Evolutionary conservation across 805 yeast species (phyloP).

Genomic region (Myxozyma neglecta): DNA sequence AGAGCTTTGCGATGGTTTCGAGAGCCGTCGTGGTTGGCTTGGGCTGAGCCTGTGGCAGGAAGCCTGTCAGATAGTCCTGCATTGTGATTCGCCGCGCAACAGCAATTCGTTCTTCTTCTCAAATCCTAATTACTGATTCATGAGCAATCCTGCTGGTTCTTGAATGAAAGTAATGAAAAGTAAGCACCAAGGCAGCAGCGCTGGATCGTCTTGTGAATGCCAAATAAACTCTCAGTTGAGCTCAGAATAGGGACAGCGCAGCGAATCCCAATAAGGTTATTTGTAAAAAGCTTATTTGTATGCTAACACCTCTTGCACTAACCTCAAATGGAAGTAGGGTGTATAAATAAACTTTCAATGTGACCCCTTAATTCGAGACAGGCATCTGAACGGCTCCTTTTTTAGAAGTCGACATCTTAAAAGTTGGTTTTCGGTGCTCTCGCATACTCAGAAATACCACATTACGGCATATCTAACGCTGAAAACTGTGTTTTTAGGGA

Average conservation of each 20-base stretch:
- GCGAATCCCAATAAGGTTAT: neutral
- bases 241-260: neutral
- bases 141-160: neutral
- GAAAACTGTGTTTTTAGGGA: neutral
- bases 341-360: neutral
- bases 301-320: neutral
- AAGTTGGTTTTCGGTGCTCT: neutral
- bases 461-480: neutral
- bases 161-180: neutral
- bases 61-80: slow-evolving; percentile 39
- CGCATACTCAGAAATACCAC: neutral
- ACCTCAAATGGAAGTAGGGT: neutral
- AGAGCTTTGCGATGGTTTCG: slow-evolving; percentile 82
- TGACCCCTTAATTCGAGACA: slow-evolving; percentile 3
- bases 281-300: neutral
- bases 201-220: neutral
- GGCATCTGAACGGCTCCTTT: neutral
- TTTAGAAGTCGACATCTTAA: neutral
- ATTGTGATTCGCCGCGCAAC: slow-evolving; percentile 3
- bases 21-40: slow-evolving; percentile 57
- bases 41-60: slow-evolving; percentile 47
- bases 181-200: neutral
- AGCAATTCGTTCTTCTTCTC: neutral
- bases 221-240: neutral
- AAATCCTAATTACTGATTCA: neutral